phyloP scores from a whole-genome alignment of 306 rosid species.

The Quercus aquifolioides region DNA sequence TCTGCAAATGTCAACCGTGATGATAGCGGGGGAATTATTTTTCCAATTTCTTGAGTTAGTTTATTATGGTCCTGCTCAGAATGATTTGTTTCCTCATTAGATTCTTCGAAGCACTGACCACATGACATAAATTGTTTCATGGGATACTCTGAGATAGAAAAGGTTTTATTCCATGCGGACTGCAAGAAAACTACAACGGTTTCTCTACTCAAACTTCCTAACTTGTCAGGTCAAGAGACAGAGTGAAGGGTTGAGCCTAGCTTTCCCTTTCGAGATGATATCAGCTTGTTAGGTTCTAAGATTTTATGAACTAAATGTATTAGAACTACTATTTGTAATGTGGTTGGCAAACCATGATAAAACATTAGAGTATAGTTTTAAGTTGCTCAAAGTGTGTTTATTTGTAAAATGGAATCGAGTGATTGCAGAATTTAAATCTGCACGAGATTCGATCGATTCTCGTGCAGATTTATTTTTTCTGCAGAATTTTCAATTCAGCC shows the following conservation, averaged over 20 bases:
- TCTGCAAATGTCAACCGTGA: constrained; percentile 82
- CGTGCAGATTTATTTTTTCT: too few relatives aligned
- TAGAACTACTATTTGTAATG: too few relatives aligned
- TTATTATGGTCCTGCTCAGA: constrained; percentile 19
- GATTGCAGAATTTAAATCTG: too few relatives aligned
- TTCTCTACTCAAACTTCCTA: constrained; percentile 64
- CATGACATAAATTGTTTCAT: too few relatives aligned
- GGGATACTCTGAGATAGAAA: constrained; percentile 41
- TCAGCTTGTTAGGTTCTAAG: neutral
- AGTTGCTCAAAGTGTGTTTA: too few relatives aligned
- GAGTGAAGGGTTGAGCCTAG: constrained; percentile 72
- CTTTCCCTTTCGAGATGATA: constrained; percentile 64
- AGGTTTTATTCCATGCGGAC: constrained; percentile 85
- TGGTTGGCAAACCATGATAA: too few relatives aligned
- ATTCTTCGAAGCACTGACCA: too few relatives aligned
- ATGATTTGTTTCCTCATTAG: neutral
- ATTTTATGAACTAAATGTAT: too few relatives aligned
- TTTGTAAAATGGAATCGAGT: too few relatives aligned
- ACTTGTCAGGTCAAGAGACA: constrained; percentile 47
- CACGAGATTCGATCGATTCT: too few relatives aligned
- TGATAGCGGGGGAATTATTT: constrained; percentile 61
- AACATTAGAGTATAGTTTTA: too few relatives aligned
- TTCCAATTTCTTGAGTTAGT: constrained; percentile 46
- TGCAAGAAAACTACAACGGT: constrained; percentile 81
- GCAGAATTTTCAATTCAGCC: too few relatives aligned